Evolutionary conservation across 106 monocot species (phyloP), one percentile per base, ranked within the genome.

Genomic region (Amphibolis antarctica): DNA sequence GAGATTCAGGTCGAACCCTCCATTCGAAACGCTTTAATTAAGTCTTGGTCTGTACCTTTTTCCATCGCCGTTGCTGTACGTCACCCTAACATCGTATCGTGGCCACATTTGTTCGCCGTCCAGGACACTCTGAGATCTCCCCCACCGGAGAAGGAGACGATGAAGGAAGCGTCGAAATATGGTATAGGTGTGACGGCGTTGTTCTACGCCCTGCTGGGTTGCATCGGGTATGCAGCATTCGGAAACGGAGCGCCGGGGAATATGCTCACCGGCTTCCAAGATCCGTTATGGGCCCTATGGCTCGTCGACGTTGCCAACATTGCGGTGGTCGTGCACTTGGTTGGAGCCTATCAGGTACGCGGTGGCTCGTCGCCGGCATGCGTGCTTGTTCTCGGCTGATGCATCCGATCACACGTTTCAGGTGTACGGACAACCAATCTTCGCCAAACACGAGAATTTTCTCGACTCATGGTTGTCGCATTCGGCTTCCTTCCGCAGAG

Each of bases 101-200:
- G n/a, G n/a, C n/a, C n/a, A n/a, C n/a, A n/a, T n/a, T n/a, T n/a
- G n/a, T n/a, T n/a, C n/a, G n/a, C n/a, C n/a, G n/a, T n/a, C n/a
- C 21, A 86, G 86, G 83, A 87, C 55, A 87, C 86, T 12, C 60
- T 86, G 13, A 82, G 74, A 66, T 74, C 86, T 44, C 65, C 77
- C n/a, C 86, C 83, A 28, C 65, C 86, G 19, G 86, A 87, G 75
- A 87, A 87, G 69, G 53, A 78, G 66, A 87, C 83, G n/a, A 83
- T 87, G 87, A 87, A 81, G 69, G 78, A 59, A 71, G 82, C 79
- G 43, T 76, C 67, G 12, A 18, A 61, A 17, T 82, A 86, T 19
- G 82, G 79, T 9, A 77, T 86, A 13, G 76, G 82, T 4, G 44
- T 73, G 0, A 87, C 87, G 0, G 42, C 87, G 0, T 29, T 81